phyloP scores from a whole-genome alignment of 2,329 filamentous ascomycete species.

The Chrysoporthe puriensis region DNA sequence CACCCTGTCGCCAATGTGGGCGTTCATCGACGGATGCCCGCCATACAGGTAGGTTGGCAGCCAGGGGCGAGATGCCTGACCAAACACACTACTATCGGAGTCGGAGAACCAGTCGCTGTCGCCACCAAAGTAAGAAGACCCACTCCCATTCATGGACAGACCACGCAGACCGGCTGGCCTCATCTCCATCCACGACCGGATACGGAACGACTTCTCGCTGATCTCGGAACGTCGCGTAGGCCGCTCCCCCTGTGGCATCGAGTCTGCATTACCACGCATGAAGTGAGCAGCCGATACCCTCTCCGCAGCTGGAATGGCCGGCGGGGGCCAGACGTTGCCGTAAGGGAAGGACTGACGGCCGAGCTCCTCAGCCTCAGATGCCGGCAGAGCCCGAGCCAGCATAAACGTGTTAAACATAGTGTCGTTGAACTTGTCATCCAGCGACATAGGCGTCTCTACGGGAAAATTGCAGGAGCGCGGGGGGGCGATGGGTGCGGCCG shows the following conservation, averaged over 20 bases:
- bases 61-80: conserved; percentile 28
- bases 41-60: conserved; percentile 25
- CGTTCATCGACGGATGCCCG: conserved; percentile 38
- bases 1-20: conserved; percentile 58
- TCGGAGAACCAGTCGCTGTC: conserved; percentile 19
- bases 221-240: conserved; percentile 61
- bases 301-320: conserved; percentile 65
- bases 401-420: conserved; percentile 69
- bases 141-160: conserved; percentile 5
- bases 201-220: conserved; percentile 71
- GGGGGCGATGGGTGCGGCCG: conserved; percentile 3
- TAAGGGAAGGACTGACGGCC: conserved; percentile 45
- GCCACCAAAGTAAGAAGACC: neutral
- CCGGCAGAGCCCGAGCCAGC: conserved; percentile 57
- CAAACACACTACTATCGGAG: conserved; percentile 28
- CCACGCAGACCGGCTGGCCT: conserved; percentile 36
- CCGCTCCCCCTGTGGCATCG: conserved; percentile 36
- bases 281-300: conserved; percentile 47
- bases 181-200: conserved; percentile 78
- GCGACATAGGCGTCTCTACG: conserved; percentile 57
- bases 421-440: conserved; percentile 47
- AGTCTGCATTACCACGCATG: conserved; percentile 30
- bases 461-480: conserved; percentile 44
- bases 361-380: conserved; percentile 41
- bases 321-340: conserved; percentile 74